phyloP scores from a whole-genome alignment of 257 asterid species.

The Solanum infundibuliforme region DNA sequence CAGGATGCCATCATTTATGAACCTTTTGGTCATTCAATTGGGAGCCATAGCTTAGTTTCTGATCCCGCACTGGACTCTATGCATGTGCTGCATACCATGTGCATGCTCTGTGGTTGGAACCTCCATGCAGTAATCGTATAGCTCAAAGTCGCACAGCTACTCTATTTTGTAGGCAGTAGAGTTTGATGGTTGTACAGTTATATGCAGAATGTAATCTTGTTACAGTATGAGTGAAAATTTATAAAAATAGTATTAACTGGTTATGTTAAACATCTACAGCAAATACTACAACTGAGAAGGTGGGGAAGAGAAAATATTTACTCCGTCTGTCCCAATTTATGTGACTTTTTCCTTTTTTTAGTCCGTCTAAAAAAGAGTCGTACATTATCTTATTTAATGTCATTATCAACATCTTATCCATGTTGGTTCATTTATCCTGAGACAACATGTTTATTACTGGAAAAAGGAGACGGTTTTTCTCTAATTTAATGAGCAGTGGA shows the following conservation, averaged over 20 bases:
- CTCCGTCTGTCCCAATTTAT: no score
- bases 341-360: no score
- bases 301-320: no score
- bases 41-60: neutral
- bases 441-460: no score
- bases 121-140: neutral
- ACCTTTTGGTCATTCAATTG: neutral
- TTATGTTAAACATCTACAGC: neutral
- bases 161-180: neutral
- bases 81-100: neutral
- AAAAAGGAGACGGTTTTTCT: neutral
- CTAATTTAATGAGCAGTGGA: neutral
- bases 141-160: neutral
- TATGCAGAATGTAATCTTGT: neutral
- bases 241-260: neutral
- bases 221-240: neutral
- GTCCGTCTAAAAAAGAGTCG: no score
- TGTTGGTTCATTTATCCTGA: no score
- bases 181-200: neutral
- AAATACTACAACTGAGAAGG: neutral
- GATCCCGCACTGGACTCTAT: neutral
- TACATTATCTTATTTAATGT: no score
- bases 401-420: no score
- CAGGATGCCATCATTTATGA: neutral
- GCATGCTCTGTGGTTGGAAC: neutral